phyloP scores from a whole-genome alignment of 192 early-diverging fungal genomes.

The Podila verticillata region DNA sequence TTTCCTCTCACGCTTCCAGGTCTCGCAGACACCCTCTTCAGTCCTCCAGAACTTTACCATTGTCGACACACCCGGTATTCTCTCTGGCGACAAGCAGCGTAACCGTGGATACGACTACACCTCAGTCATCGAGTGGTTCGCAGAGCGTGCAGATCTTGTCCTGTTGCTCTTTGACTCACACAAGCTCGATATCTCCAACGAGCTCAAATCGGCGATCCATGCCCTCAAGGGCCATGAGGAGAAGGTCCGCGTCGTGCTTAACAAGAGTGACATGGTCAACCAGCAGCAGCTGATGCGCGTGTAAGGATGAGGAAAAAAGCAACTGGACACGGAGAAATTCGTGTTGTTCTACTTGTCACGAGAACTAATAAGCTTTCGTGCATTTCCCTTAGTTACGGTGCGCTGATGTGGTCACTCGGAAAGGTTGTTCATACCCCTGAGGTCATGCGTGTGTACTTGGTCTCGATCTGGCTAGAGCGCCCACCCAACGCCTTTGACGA shows the following conservation, averaged over 20 bases:
- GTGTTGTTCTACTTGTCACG: too few species aligned
- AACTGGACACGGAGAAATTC: too few species aligned
- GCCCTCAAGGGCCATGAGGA: constrained; percentile 81
- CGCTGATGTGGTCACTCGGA: constrained; percentile 92
- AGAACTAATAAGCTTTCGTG: background rate
- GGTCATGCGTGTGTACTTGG: constrained; percentile 82
- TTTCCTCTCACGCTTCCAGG: constrained; percentile 86
- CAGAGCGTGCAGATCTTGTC: constrained; percentile 83
- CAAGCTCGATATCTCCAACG: constrained; percentile 88
- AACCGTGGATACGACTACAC: constrained; percentile 84
- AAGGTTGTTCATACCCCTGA: constrained; percentile 86
- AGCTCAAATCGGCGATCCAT: constrained; percentile 81
- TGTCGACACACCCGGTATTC: constrained; percentile 86
- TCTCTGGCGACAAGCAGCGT: constrained; percentile 84
- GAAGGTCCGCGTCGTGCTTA: constrained; percentile 83
- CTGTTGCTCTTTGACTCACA: constrained; percentile 85
- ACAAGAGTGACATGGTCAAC: constrained; percentile 86
- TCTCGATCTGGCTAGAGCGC: constrained; percentile 79
- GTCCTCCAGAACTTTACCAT: constrained; percentile 82
- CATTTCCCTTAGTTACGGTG: constrained; percentile 69
- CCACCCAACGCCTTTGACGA: constrained; percentile 74
- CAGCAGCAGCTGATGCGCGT: constrained; percentile 88
- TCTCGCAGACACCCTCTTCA: constrained; percentile 79
- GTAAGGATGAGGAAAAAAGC: constrained; percentile 49
- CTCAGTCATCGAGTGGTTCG: constrained; percentile 85